Base-by-base conservation (phyloP, 2,329 filamentous ascomycete species). In the Diaporthe velutina region DNA sequence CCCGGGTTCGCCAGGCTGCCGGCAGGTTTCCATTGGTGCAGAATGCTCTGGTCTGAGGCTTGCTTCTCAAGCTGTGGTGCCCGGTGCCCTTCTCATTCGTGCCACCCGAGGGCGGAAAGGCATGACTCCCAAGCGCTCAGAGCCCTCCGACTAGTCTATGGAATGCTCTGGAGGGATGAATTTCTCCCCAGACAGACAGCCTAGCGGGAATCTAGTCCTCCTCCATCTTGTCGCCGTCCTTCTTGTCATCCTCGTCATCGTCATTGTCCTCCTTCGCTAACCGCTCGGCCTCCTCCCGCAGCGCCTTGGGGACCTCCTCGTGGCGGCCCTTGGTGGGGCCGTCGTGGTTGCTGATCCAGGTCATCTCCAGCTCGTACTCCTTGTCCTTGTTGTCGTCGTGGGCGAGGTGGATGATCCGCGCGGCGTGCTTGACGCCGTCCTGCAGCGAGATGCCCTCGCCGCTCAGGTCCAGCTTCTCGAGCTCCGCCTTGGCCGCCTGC, bases 361-460 rank as follows among this genome's bases (percentile, higher is more conserved):
- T 98, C 95, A 99, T 97, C 88, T 99, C 97, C 75, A 99, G 89
- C 91, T 99, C 97, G 82, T 98, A 99, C 78, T 98, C 97, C 89
- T 99, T 99, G 87, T 98, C 97, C 88, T 98, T 98, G 89, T 96
- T 98, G 85, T 99, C 97, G 84, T 98, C 97, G 83, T 99, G 97
- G 66, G 96, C 96, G 76, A 98, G 92, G 84, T 98, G 97, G 85
- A 99, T 98, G 85, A 99, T 99, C 76, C 95, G 90, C 73, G 97
- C 97, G 45, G 97, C 97, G 88, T 98, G 94, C 89, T 98, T 98
- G 81, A 99, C 95, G 68, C 93, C 97, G 82, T 98, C 93, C 82
- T 93, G 88, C 75, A 99, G 88, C 76, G 93, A 94, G 72, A 98
- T 90, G 67, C 90, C 93, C 73, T 92, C 93, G 15, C 92, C 93